Evolutionary conservation across 371 early-diverging fungal genomes (phyloP), one percentile per base, ranked within the genome.

Genomic region (Mortierella sp.): DNA sequence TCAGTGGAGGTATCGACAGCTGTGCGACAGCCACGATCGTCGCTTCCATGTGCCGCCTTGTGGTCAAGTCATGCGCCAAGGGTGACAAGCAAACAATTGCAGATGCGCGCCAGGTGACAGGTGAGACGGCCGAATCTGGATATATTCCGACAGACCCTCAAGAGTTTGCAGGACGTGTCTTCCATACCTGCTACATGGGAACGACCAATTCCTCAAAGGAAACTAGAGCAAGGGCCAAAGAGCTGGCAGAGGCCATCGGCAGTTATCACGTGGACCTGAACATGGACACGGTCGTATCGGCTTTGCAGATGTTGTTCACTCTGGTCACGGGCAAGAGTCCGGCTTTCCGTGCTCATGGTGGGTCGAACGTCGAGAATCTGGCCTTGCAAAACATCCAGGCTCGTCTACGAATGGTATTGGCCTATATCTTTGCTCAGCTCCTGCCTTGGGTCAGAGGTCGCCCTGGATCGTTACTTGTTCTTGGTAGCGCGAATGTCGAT

Each of bases 311-410:
- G 6, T 72, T 98, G 17, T 97, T 99, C 61, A 60, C 82, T 0
- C 54, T 89, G 6, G 87, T 96, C n/a, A 94, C 97, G 2, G 90
- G 90, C 11, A 87, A 87, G 56, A 81, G 85, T 6, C 98, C 98
- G 1, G 70, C 68, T 15, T 99, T 90, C 79, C 88, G 88, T 23
- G 89, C 94, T 0, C 91, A 92, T 64, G 99, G 98, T 6, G 98
- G 98, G 7, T 86, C 91, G 0, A 82, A 80, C 41, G 81, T 87
- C 0, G 99, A 99, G 75, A 98, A 98, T 67, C 70, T 98, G 67
- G 99, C 99, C 0, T 81, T 98, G 64, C 99, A 99, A 76, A 99
- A 99, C 65, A 92, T 99, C 42, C 99, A 97, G 84, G 98, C 99
- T 4, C 90, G 99, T 27, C 82, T 94, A 27, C 89, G 99, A 37